Base-by-base conservation (phyloP, 805 yeast genomes). In the Candida vaughaniae region DNA sequence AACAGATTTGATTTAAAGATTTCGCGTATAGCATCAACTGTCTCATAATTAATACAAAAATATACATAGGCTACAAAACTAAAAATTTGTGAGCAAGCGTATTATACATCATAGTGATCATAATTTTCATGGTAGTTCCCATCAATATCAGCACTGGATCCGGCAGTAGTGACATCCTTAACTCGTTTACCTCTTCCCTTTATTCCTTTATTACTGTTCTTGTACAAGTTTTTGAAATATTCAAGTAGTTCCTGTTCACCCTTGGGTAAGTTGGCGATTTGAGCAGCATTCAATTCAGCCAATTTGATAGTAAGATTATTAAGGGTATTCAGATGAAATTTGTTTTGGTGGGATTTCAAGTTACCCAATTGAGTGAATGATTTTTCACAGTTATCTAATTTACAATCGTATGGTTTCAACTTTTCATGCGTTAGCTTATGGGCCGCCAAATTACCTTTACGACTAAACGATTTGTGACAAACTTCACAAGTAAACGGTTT, bases 361-460 rank as follows among this genome's bases (percentile, higher is more conserved):
- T 90, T 90, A 3, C 97, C 97, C 50, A 90, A 69, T 64, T 90
- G 98, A 1, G 96, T 85, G 53, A 90, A 90, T 4, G 83, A 73
- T 63, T 88, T 89, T 47, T 77, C 80, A 63, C 97, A 90, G 41
- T 74, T 71, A 58, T 88, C 96, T 42, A 90, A 70, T 50, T 77
- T 78, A 63, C 97, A 90, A 39, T 76, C 75, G 54, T 71, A 86
- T 5, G 95, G 96, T 52, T 85, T 81, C 39, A 77, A 66, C 49
- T 85, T 80, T 39, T 80, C 81, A 62, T 89, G 97, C 0, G 95
- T 88, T 41, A 86, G 65, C 57, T 73, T 69, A 61, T 90, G 98
- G 3, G 95, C 95, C 17, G 91, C 90, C 48, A 87, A 71, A 61
- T 90, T 90, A 12, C 98, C 98, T 60, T 90, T 86, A 51, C 96